Percentiles rank a stretch among this genome's conserved stretches.
Evolutionary conservation across 176 grass and related monocot species (phyloP).

Genomic region (Aegilops speltoides): DNA sequence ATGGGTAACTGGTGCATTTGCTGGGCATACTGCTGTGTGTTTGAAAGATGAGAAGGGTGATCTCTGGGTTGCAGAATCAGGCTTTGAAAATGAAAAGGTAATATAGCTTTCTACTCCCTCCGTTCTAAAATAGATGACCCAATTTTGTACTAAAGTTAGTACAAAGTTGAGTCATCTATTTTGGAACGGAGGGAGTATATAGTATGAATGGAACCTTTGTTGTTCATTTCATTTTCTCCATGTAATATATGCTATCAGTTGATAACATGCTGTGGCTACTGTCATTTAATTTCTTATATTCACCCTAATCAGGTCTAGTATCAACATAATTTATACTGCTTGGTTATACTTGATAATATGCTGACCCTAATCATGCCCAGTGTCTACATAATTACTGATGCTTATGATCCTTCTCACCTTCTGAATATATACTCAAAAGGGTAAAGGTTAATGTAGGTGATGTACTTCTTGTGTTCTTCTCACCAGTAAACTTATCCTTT

Average conservation of each 20-base stretch:
- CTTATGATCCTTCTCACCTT: neutral
- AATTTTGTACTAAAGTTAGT: no score
- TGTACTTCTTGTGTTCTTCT: neutral
- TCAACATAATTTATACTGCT: neutral
- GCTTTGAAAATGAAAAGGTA: conserved; percentile 95
- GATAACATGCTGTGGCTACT: neutral
- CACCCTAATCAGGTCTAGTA: neutral
- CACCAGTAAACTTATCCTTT: neutral
- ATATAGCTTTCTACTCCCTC: neutral
- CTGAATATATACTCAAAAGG: neutral
- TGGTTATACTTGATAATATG: neutral
- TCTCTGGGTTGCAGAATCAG: conserved; percentile 93
- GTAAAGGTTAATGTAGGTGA: neutral
- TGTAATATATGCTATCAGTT: neutral
- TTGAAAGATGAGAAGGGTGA: conserved; percentile 86
- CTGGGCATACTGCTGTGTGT: conserved; percentile 92
- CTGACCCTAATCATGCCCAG: neutral
- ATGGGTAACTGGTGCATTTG: conserved; percentile 97
- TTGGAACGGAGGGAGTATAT: no score
- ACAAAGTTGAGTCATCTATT: no score
- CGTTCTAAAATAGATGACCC: no score
- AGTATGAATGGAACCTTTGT: neutral
- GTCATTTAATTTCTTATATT: conserved; percentile 7
- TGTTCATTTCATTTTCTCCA: neutral
- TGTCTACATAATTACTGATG: neutral